Evolutionary conservation across 73 alveolate species (phyloP).

Genomic region (Blepharisma japonicum): DNA sequence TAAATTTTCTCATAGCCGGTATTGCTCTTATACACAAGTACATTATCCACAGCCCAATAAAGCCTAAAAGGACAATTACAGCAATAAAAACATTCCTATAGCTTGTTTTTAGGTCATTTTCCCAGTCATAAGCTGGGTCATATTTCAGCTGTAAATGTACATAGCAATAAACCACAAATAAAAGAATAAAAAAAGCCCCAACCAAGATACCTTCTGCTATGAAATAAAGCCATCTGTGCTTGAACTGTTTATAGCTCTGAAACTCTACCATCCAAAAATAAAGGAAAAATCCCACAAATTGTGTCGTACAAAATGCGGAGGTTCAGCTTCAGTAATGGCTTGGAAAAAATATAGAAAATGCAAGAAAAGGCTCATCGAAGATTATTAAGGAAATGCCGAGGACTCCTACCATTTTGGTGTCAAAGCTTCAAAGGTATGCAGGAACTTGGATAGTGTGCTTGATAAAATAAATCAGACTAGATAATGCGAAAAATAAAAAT

Average conservation of each 20-base stretch:
- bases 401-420: background rate
- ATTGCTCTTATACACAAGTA: background rate
- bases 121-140: slow-evolving; percentile 30
- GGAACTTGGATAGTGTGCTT: background rate
- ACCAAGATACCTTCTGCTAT: background rate
- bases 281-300: background rate
- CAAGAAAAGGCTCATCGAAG: slow-evolving; percentile 11
- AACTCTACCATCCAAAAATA: background rate
- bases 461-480: background rate
- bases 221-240: background rate
- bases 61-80: background rate
- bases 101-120: background rate
- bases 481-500: background rate
- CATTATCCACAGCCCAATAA: background rate
- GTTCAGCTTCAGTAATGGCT: slow-evolving; percentile 17
- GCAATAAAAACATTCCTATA: slow-evolving; percentile 14
- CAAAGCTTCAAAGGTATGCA: background rate
- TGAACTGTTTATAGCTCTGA: background rate
- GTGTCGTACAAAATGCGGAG: slow-evolving; percentile 19
- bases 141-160: background rate
- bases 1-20: background rate
- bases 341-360: background rate
- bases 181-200: background rate
- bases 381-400: background rate
- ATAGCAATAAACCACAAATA: background rate